phyloP scores from a whole-genome alignment of 768 basidiomycete genomes.

The Boletus vermiculosoides region DNA sequence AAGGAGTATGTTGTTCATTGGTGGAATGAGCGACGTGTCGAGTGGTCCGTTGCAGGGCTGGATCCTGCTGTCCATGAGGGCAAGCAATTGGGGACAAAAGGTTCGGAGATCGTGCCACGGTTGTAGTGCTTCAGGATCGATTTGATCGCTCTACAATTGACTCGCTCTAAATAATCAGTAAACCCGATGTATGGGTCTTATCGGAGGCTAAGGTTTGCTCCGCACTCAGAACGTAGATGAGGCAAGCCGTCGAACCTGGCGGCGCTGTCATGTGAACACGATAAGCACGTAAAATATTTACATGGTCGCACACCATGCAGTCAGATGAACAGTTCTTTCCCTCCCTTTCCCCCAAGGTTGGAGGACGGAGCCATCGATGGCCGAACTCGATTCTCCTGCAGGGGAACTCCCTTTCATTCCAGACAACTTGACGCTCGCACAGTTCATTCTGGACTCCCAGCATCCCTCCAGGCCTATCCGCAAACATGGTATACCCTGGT shows the following conservation, averaged over 20 bases:
- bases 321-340: not conserved
- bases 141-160: not conserved
- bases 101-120: constrained; percentile 1
- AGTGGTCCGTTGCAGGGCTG: constrained; percentile 19
- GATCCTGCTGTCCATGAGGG: not conserved
- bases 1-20: constrained; percentile 66
- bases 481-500: constrained; percentile 32
- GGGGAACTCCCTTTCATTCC: constrained; percentile 35
- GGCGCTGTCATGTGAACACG: not conserved
- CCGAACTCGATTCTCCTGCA: constrained; percentile 30
- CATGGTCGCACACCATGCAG: not conserved
- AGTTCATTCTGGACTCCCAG: constrained; percentile 38
- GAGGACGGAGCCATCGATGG: constrained; percentile 14
- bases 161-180: not conserved
- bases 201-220: not conserved
- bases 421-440: constrained; percentile 37
- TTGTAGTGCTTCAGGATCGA: constrained; percentile 4
- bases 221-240: no score
- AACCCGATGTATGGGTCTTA: not conserved
- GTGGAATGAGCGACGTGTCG: constrained; percentile 57
- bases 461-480: constrained; percentile 32
- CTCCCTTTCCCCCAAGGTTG: not conserved
- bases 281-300: not conserved
- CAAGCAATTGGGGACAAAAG: not conserved
- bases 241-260: no score